Percentiles rank a stretch among this genome's conserved stretches.
Conservation (phyloP, 1,284 basidiomycete genomes). For the Fistulinella cinereoalba region DNA sequence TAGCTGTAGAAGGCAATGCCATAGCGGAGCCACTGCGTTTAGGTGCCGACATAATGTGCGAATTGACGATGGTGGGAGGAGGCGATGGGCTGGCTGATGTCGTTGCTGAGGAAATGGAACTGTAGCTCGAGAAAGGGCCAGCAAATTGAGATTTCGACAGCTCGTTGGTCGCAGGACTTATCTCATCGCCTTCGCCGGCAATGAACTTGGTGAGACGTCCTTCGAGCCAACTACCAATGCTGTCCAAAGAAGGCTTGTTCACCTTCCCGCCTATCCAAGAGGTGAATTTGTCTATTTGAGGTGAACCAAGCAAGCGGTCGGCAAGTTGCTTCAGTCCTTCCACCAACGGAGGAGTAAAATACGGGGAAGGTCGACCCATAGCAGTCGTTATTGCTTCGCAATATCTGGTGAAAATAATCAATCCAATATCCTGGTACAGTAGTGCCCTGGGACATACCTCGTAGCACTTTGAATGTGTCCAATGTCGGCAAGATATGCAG, state of each 20-base stretch:
- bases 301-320: conserved; percentile 79
- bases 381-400: conserved; percentile 86
- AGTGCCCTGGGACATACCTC: conserved; percentile 45
- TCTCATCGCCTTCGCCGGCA: conserved; percentile 76
- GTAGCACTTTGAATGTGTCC: conserved; percentile 74
- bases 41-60: conserved; percentile 39
- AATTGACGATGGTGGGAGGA: conserved; percentile 55
- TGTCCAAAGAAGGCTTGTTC: conserved; percentile 87
- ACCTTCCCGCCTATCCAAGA: conserved; percentile 84
- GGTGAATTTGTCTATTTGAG: conserved; percentile 65
- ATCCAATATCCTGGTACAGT: background rate
- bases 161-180: conserved; percentile 40
- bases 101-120: conserved; percentile 83
- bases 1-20: conserved; percentile 45
- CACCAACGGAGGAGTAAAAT: conserved; percentile 63
- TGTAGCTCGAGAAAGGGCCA: conserved; percentile 94
- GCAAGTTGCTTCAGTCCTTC: conserved; percentile 80
- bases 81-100: conserved; percentile 72
- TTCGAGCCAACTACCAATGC: conserved; percentile 91
- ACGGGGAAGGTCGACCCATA: conserved; percentile 64
- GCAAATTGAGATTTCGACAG: conserved; percentile 44
- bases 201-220: conserved; percentile 96
- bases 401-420: conserved; percentile 58
- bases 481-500: conserved; percentile 74
- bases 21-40: conserved; percentile 65